These are phyloP conservation scores for Alternaria tenuissima DNA, from an alignment of 2,329 filamentous ascomycete genomes.

Conservation along the genomic window DNA sequence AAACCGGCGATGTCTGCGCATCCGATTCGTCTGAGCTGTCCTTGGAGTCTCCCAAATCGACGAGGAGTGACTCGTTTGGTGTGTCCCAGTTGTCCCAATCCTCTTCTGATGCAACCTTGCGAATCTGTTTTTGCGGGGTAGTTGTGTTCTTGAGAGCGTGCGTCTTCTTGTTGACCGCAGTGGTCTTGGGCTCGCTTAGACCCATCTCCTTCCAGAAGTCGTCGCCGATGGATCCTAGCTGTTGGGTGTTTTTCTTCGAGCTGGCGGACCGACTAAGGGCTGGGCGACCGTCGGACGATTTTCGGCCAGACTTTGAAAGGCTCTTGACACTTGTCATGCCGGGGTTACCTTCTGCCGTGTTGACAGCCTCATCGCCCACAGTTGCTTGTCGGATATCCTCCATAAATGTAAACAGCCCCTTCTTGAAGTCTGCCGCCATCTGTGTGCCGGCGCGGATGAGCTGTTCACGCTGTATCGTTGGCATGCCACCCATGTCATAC, in stretches of 20 bases:
- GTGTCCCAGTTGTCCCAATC: constrained; percentile 68
- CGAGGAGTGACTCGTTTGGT: constrained; percentile 46
- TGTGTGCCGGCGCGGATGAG: constrained; percentile 67
- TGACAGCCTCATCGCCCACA: constrained; percentile 87
- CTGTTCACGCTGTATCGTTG: constrained; percentile 48
- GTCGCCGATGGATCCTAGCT: constrained; percentile 49
- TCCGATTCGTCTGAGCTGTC: constrained; percentile 60
- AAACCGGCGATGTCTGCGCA: constrained; percentile 55
- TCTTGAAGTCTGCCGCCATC: constrained; percentile 86
- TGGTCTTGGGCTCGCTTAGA: constrained; percentile 50
- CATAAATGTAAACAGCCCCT: constrained; percentile 91
- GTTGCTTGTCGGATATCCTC: constrained; percentile 96
- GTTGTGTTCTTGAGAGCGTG: constrained; percentile 47
- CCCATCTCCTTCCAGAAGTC: constrained; percentile 56
- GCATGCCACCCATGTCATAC: constrained; percentile 41
- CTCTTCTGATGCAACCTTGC: constrained; percentile 54
- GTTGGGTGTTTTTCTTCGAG: constrained; percentile 41
- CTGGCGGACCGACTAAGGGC: constrained; percentile 42
- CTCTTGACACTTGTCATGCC: constrained; percentile 37
- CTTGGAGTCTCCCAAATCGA: constrained; percentile 48
- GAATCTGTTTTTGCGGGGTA: constrained; percentile 50
- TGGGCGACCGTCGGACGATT: constrained; percentile 42
- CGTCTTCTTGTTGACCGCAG: constrained; percentile 49
- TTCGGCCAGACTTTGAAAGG: constrained; percentile 38
- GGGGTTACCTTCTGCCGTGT: constrained; percentile 45